Evolutionary conservation across 2,329 filamentous ascomycete species (phyloP), one percentile per base, ranked within the genome.

Genomic region (Macrophomina tecta): DNA sequence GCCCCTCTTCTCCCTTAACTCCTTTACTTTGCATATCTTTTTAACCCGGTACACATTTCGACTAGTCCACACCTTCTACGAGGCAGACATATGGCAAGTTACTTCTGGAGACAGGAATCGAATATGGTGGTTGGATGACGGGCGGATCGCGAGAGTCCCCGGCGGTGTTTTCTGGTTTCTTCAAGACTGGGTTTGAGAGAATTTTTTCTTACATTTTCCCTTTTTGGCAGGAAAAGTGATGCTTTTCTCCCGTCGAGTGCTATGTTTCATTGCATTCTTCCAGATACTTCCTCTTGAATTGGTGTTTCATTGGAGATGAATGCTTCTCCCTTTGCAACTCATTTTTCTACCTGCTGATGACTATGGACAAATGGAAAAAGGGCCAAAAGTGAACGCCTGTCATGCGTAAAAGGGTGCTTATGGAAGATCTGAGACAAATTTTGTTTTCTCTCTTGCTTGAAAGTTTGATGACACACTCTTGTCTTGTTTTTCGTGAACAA

Each of bases 51-150:
- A 62, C 58, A 62, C 58, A 62, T 62, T 62, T 49, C 58, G 23
- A 52, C 3, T 52, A 45, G 38, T 49, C 45, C 18, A 14, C 58
- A 28, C 58, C 32, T n/a, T 48, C 28, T 40, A 48, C 23, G 28
- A 62, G 46, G 58, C 45, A 34, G 30, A n/a, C 34, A 62, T 42
- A 62, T 28, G 58, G 40, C n/a, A 48, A 28, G 51, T 23, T n/a
- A 34, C 23, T 46, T 36, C 30, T 48, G 40, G 30, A 38, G 58
- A 62, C n/a, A 38, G 45, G 58, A 38, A 62, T 46, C 30, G 42
- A 62, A 23, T 38, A 62, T 40, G 58, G 58, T 11, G 42, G 45
- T 62, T 62, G 58, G 58, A 62, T 62, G 56, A 60, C 28, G 45
- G 45, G 36, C 18, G 42, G 45, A 23, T n/a, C 32, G n/a, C 32